Conservation (phyloP, 2,329 filamentous ascomycete genomes). For the Didymellaceae sp. region DNA sequence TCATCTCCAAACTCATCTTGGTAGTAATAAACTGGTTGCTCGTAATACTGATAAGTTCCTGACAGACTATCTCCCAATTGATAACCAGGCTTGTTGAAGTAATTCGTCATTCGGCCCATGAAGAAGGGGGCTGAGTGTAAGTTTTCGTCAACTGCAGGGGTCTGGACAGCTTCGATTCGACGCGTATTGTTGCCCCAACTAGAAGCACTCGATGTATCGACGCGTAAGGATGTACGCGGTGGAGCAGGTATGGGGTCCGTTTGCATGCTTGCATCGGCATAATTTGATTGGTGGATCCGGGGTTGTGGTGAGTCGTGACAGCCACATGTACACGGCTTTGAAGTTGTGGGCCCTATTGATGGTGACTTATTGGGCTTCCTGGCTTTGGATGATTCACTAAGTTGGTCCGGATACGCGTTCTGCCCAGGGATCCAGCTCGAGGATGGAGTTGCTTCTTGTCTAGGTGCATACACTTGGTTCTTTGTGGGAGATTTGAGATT, state of each 20-base stretch:
- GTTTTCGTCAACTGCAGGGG: slow-evolving; percentile 21
- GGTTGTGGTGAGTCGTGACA: background rate
- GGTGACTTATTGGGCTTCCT: background rate
- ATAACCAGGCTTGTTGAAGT: slow-evolving; percentile 43
- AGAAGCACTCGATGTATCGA: slow-evolving; percentile 20
- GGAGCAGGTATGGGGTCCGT: slow-evolving; percentile 26
- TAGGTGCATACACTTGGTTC: too few species aligned
- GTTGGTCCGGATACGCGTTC: too few species aligned
- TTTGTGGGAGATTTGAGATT: too few species aligned
- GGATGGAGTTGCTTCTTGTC: too few species aligned
- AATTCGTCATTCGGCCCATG: slow-evolving; percentile 44
- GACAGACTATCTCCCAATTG: slow-evolving; percentile 41
- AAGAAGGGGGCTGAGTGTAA: slow-evolving; percentile 26
- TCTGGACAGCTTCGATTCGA: slow-evolving; percentile 23
- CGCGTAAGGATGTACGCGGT: slow-evolving; percentile 16
- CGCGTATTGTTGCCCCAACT: slow-evolving; percentile 14
- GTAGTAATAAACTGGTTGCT: slow-evolving; percentile 21
- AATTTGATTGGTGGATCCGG: slow-evolving; percentile 11
- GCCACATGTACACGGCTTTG: slow-evolving; percentile 21
- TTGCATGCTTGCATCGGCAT: slow-evolving; percentile 34
- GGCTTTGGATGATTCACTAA: too few species aligned
- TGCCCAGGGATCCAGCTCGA: too few species aligned
- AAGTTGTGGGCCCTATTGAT: background rate
- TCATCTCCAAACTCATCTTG: slow-evolving; percentile 26
- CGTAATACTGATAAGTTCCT: slow-evolving; percentile 28